Conservation (phyloP, 768 basidiomycete species). For the Serendipita indica region DNA sequence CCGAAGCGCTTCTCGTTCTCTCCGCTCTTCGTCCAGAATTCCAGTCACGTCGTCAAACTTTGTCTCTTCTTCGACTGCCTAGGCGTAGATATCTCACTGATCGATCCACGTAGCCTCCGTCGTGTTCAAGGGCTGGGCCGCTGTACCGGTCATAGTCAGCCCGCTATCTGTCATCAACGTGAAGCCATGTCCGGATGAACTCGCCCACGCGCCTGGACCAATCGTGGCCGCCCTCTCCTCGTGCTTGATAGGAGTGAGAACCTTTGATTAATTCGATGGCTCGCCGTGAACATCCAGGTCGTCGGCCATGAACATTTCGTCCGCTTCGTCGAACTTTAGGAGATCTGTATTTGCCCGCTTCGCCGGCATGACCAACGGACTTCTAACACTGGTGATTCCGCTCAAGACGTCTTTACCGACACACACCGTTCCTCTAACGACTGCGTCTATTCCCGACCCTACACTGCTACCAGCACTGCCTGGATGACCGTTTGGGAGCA, state of each 20-base stretch:
- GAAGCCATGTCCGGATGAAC: conserved; percentile 19
- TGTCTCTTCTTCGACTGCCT: conserved; percentile 21
- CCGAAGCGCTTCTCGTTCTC: conserved; percentile 17
- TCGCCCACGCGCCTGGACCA: conserved; percentile 15
- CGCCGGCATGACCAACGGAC: conserved; percentile 17
- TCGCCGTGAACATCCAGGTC: too few species aligned
- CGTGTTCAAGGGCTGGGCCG: conserved; percentile 11
- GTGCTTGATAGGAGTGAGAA: background rate
- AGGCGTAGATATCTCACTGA: conserved; percentile 19
- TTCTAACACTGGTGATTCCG: conserved; percentile 17
- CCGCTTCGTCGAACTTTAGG: conserved; percentile 11
- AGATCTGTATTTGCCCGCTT: conserved; percentile 10
- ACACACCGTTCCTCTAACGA: conserved; percentile 6
- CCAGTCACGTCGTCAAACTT: conserved; percentile 23
- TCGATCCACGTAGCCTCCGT: conserved; percentile 19
- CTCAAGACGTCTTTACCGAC: conserved; percentile 17
- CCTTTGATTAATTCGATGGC: background rate
- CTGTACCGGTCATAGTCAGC: background rate
- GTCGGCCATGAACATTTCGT: conserved; percentile 10
- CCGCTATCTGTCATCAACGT: conserved; percentile 6
- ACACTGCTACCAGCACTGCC: conserved; percentile 12
- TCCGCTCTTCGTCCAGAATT: conserved; percentile 23
- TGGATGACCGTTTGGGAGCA: conserved; percentile 56
- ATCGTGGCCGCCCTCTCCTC: background rate
- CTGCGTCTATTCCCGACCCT: conserved; percentile 19